A percentile compares a stretch with the other conserved stretches of the same genome.
Conservation (phyloP, 75 land plant genomes). For the Sequoia sempervirens region DNA sequence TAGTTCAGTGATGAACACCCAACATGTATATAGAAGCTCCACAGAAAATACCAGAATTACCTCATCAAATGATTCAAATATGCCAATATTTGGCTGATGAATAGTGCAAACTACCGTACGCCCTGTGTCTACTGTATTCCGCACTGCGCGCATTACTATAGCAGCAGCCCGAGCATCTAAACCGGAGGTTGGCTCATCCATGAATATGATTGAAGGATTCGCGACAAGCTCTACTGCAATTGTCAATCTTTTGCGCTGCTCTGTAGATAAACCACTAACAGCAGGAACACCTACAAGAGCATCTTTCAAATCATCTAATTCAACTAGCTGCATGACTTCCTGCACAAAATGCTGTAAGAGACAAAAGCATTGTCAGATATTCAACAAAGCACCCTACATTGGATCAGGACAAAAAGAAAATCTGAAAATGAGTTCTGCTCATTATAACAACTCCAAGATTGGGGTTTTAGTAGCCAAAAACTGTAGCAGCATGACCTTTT, state of each 20-base stretch:
- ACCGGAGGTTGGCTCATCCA: conserved; percentile 29
- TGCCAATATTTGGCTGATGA: conserved; percentile 29
- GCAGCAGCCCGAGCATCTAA: conserved; percentile 27
- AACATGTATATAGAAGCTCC: too few species aligned
- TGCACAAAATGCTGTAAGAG: conserved; percentile 12
- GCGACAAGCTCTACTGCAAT: conserved; percentile 18
- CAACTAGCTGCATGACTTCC: conserved; percentile 21
- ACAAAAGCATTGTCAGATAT: conserved; percentile 5
- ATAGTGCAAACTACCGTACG: conserved; percentile 25
- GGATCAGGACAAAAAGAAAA: conserved; percentile 31
- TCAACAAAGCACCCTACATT: conserved; percentile 17
- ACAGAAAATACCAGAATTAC: background rate
- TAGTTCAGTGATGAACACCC: too few species aligned
- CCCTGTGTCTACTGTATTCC: conserved; percentile 19
- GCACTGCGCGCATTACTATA: conserved; percentile 17
- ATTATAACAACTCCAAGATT: background rate
- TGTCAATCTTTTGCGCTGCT: conserved; percentile 26
- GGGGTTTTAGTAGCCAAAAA: background rate
- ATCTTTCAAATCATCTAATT: conserved; percentile 16
- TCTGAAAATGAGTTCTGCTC: conserved; percentile 13
- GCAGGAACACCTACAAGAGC: conserved; percentile 27
- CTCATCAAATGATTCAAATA: conserved; percentile 32
- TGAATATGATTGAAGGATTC: conserved; percentile 21
- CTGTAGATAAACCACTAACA: conserved; percentile 25
- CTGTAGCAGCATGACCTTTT: too few species aligned